Evolutionary conservation across 352 stramenopile genomes (phyloP), one percentile per base, ranked within the genome.

Genomic region (Plasmopara viticola): DNA sequence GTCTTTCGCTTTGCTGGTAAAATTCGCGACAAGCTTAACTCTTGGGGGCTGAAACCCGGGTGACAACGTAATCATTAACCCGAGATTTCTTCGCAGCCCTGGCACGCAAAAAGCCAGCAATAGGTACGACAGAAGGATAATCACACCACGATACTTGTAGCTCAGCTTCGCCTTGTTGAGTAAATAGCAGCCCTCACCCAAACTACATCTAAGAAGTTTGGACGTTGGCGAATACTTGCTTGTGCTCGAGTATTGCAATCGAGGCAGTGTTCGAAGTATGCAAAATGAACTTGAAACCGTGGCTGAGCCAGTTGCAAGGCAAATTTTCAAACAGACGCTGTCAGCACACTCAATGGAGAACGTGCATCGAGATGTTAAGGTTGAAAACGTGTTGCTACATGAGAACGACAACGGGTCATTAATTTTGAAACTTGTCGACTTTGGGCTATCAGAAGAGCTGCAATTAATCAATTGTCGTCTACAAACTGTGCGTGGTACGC

Each of bases 401-500:
- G 67, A 84, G 15, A 75, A 91, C 14, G 71, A 80, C 10, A 69
- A 95, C n/a, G 78, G 94, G 58, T 74, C 79, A 9, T 49, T 85
- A n/a, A 83, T 55, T 14, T 71, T 97, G 35, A 97, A 98, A 60
- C 79, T 96, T 30, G 84, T 84, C 0, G 87, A 96, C 64, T 96
- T 96, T 73, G 87, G 87, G 0, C 62, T 96, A 10, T 86, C 79
- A 18, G 94, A 79, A 58, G 77, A 97, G 62, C 78, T 96, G 25
- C 80, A 97, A 48, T 79, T 94, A 41, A 84, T 78, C 14, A 88
- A 91, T 74, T 81, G 71, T 8, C 78, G 74, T 42, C 81, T 98
- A 12, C 86, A 86, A 25, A 93, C 91, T 25, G 80, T 96, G 58
- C 98, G 95, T 66, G 95, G 95, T 39, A 98, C 95, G 33, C 94